A percentile compares a stretch with the other conserved stretches of the same genome.
Conservation (phyloP, 768 basidiomycete genomes). For the Kwoniella pini region DNA sequence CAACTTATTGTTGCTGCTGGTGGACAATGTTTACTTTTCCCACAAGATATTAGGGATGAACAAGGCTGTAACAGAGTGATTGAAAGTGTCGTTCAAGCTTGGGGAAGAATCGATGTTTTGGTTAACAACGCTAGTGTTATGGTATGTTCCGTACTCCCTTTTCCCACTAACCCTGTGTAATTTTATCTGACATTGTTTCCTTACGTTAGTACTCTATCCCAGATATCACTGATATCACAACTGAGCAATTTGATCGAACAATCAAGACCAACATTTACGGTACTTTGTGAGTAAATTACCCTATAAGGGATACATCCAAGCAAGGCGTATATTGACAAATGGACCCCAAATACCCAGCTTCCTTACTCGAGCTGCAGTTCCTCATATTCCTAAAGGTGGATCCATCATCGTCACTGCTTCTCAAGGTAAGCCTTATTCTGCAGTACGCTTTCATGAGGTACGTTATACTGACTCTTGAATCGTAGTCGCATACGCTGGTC, state of each 20-base stretch:
- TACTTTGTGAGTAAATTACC: conserved; percentile 60
- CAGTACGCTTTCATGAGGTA: too few relatives aligned
- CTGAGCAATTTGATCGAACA: conserved; percentile 61
- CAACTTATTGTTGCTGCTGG: conserved; percentile 36
- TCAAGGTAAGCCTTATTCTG: conserved; percentile 36
- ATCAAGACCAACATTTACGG: conserved; percentile 65
- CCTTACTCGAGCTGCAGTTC: conserved; percentile 61
- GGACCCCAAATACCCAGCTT: too few relatives aligned
- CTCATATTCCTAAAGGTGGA: conserved; percentile 64
- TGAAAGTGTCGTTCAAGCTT: conserved; percentile 52
- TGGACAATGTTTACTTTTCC: conserved; percentile 46
- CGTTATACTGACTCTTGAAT: conserved; percentile 2
- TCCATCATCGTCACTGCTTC: conserved; percentile 67
- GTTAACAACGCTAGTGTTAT: conserved; percentile 65
- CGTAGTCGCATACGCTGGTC: conserved; percentile 52
- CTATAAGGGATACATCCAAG: too few relatives aligned
- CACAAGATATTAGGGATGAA: conserved; percentile 54
- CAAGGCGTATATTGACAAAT: too few relatives aligned
- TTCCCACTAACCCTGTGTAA: too few relatives aligned
- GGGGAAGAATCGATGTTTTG: conserved; percentile 59
- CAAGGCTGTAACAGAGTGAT: conserved; percentile 51
- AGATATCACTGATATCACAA: conserved; percentile 53
- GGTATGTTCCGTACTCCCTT: conserved; percentile 45
- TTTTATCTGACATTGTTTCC: too few relatives aligned
- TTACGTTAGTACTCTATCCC: conserved; percentile 57